Evolutionary conservation across 768 basidiomycete genomes (phyloP).

Genomic region (Podaxis sp.): DNA sequence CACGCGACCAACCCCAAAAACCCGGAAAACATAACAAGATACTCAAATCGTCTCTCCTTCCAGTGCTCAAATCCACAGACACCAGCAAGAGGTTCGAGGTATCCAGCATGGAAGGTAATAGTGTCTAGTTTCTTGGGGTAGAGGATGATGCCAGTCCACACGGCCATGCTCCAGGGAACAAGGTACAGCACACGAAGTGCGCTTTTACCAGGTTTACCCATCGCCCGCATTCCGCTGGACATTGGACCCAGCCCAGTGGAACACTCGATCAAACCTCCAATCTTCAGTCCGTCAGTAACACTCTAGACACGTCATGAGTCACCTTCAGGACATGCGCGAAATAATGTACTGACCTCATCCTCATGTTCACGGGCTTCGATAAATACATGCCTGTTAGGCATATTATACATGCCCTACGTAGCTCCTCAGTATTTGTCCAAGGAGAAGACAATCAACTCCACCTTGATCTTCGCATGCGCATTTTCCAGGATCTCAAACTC

Average conservation of each 20-base stretch:
- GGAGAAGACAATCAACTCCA: too few species aligned
- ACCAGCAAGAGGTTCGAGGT: conserved; percentile 21
- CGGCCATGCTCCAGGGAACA: conserved; percentile 40
- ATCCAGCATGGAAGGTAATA: conserved; percentile 32
- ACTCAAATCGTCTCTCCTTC: conserved; percentile 33
- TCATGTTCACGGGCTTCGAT: not conserved
- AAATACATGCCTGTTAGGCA: not conserved
- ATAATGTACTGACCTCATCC: not conserved
- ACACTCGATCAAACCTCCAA: not conserved
- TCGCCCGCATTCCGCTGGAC: not conserved
- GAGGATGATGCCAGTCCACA: conserved; percentile 37
- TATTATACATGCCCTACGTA: too few species aligned
- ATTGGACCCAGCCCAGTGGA: not conserved
- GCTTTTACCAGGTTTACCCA: not conserved
- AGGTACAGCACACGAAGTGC: conserved; percentile 27
- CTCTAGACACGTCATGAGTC: not conserved
- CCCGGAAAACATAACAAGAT: conserved; percentile 27
- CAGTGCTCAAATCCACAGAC: conserved; percentile 39
- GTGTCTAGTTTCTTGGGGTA: conserved; percentile 31
- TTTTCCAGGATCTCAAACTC: too few species aligned
- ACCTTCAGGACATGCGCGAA: not conserved
- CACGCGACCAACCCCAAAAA: conserved; percentile 1
- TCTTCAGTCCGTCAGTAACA: not conserved
- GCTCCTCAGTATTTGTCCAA: too few species aligned
- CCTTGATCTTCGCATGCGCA: not conserved